Evolutionary conservation across 2,329 filamentous ascomycete species (phyloP), one percentile per base, ranked within the genome.

Genomic region (Drechslera avenae): DNA sequence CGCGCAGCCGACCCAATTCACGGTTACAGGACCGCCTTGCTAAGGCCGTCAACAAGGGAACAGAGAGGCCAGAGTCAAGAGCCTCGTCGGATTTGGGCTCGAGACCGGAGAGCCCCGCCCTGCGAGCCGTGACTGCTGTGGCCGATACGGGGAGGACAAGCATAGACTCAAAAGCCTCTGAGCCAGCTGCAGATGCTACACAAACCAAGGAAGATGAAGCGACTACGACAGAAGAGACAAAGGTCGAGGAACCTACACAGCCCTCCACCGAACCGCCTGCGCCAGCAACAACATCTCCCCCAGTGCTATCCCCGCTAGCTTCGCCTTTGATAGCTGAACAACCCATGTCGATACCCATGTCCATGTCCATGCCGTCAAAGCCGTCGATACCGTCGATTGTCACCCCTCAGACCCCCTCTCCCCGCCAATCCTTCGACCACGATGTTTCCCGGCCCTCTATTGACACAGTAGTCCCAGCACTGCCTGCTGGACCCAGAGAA

Each of bases 21-120:
- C 85, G 91, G 44, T 79, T 99, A 35, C 92, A 97, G 69, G 92
- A 96, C 71, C 84, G 91, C 55, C 81, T 99, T 53, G 93, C 93
- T 23, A 90, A 90, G 67, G 94, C 92, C 23, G 85, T 97, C 64
- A 90, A 87, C 3, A 87, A 87, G 52, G 90, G 88, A 67, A 83
- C 81, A 50, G 76, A 79, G n/a, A 71, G 77, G 2, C 70, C 74
- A 32, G 79, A 77, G 46, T 68, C 78, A 23, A 78, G 76, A 56
- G 73, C 81, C 19, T 77, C 79, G 6, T 81, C 80, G 39, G 79
- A 77, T 26, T 62, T 77, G 17, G 73, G 79, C 4, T 82, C 82
- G n/a, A 74, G 82, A 43, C 75, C 79, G 18, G 75, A 81, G 57
- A 86, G 80, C 54, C 81, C 83, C 13, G 76, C 75, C 30, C 74